Evolutionary conservation across 2,329 filamentous ascomycete genomes (phyloP).

Genomic region (Aureobasidium musti): DNA sequence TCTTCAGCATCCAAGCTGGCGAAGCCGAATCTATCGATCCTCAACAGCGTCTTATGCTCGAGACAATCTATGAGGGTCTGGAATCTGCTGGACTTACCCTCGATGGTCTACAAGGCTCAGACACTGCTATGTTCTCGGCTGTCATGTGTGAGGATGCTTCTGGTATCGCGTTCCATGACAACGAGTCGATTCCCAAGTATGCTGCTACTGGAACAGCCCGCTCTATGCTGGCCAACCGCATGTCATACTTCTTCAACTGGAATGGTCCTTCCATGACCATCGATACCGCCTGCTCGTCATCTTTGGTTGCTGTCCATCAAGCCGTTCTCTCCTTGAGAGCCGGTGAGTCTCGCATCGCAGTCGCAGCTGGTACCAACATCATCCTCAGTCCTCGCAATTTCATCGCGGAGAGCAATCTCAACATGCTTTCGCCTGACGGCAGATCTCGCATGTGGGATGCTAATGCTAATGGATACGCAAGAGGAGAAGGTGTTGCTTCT

Average conservation of each 20-base stretch:
- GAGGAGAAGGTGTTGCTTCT: conserved; percentile 56
- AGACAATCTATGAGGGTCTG: conserved; percentile 48
- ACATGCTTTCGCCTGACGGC: conserved; percentile 42
- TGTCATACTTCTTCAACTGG: conserved; percentile 45
- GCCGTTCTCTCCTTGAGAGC: conserved; percentile 38
- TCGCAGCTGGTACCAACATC: conserved; percentile 35
- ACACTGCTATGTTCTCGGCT: conserved; percentile 33
- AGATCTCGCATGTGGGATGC: conserved; percentile 45
- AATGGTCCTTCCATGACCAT: conserved; percentile 48
- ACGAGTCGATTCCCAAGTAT: conserved; percentile 34
- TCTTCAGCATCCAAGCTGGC: conserved; percentile 35
- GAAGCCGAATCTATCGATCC: conserved; percentile 46
- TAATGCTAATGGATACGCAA: conserved; percentile 53
- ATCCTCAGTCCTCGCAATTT: conserved; percentile 35
- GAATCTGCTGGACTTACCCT: conserved; percentile 32
- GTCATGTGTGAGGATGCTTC: conserved; percentile 35
- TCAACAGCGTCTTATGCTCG: conserved; percentile 45
- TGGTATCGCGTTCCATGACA: conserved; percentile 33
- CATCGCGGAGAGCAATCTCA: conserved; percentile 38
- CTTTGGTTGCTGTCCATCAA: conserved; percentile 43
- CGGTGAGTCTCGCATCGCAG: conserved; percentile 41
- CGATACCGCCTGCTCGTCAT: conserved; percentile 52
- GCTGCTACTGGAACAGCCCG: conserved; percentile 38
- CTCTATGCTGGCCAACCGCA: conserved; percentile 45
- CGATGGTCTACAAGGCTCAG: conserved; percentile 30